Percentiles rank a stretch among this genome's conserved stretches.
These are phyloP conservation scores for Euphorbia schlechtendalii DNA, from an alignment of 441 rosid species.

Conservation along the genomic window DNA sequence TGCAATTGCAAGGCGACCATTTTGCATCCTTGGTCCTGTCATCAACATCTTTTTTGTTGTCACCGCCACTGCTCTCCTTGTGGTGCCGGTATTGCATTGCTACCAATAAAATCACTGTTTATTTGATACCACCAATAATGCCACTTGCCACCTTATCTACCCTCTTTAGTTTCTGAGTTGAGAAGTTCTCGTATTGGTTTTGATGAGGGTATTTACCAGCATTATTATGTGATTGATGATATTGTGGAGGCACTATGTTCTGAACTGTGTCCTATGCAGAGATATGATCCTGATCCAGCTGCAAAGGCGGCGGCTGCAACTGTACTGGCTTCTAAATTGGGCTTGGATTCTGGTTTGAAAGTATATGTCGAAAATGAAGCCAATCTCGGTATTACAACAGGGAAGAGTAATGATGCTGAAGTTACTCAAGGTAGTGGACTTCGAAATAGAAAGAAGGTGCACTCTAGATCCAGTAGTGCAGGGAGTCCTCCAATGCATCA, in stretches of 20 bases:
- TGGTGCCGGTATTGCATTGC: not conserved
- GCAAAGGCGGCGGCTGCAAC: conserved; percentile 96
- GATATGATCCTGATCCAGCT: conserved; percentile 96
- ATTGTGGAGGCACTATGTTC: not conserved
- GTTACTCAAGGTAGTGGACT: conserved; percentile 54
- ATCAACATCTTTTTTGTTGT: not conserved
- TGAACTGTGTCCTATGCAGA: conserved; percentile 37
- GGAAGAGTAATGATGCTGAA: conserved; percentile 62
- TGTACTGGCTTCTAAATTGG: conserved; percentile 88
- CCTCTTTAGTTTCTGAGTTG: not conserved
- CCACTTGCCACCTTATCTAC: too few species aligned
- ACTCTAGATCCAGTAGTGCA: conserved; percentile 38
- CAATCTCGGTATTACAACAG: conserved; percentile 31
- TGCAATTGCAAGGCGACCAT: not conserved
- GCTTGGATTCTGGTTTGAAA: conserved; percentile 88
- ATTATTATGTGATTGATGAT: conserved; percentile 2
- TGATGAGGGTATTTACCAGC: conserved; percentile 7
- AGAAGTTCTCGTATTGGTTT: not conserved
- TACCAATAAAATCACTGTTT: not conserved
- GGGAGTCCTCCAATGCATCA: conserved; percentile 39
- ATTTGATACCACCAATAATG: not conserved
- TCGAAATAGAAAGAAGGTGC: conserved; percentile 59
- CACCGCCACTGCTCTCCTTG: not conserved
- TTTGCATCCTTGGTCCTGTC: not conserved
- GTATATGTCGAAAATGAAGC: conserved; percentile 62